phyloP scores from a whole-genome alignment of 2,329 filamentous ascomycete species.

The Aureobasidium leucospermi region DNA sequence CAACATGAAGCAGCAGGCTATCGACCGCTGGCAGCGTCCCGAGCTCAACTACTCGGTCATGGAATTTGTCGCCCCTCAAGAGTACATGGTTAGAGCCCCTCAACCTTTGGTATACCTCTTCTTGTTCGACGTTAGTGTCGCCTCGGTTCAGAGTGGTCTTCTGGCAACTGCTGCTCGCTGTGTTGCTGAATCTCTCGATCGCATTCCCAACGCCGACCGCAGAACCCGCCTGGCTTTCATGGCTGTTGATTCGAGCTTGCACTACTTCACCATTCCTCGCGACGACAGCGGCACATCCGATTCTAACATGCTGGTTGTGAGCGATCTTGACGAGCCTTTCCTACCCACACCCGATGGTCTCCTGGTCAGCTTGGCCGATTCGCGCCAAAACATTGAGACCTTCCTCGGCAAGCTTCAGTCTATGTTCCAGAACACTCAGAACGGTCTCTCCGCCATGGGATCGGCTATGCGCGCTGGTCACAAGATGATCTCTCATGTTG shows the following conservation, averaged over 20 bases:
- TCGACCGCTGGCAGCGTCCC: conserved; percentile 84
- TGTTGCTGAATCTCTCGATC: conserved; percentile 87
- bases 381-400: conserved; percentile 80
- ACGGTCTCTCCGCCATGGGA: conserved; percentile 85
- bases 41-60: conserved; percentile 96
- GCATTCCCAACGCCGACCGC: conserved; percentile 96
- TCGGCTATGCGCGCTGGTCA: conserved; percentile 87
- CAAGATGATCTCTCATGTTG: conserved; percentile 88
- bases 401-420: conserved; percentile 86
- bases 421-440: conserved; percentile 96
- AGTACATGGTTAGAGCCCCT: conserved; percentile 98
- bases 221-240: conserved; percentile 91
- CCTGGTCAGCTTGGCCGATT: conserved; percentile 80
- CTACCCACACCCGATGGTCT: conserved; percentile 88
- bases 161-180: conserved; percentile 87
- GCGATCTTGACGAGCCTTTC: conserved; percentile 93
- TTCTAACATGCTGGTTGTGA: conserved; percentile 86
- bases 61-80: conserved; percentile 94
- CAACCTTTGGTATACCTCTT: conserved; percentile 95
- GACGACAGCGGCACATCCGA: conserved; percentile 80
- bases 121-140: conserved; percentile 88
- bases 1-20: conserved; percentile 77
- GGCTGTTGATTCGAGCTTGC: conserved; percentile 85
- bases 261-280: conserved; percentile 92
- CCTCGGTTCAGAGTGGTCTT: conserved; percentile 81